Evolutionary conservation across 2,329 filamentous ascomycete genomes (phyloP), one percentile per base, ranked within the genome.

Genomic region (Neonectria faginata): DNA sequence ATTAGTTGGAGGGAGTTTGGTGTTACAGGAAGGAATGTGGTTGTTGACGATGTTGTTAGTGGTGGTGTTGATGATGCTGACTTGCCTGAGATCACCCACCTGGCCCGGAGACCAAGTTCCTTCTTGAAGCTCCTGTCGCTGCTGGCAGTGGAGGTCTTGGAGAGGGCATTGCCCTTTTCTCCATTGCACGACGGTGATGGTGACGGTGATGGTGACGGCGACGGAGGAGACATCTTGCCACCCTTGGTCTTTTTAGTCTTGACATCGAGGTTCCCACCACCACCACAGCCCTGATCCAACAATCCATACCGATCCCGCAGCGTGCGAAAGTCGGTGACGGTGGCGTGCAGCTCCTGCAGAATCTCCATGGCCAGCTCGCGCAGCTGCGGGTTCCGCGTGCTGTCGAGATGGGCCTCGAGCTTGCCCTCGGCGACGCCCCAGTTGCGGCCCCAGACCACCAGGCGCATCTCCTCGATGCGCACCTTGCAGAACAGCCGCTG

Each of bases 401-500:
- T 74, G 60, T 76, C 73, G 9, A 83, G 75, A 61, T 82, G 80
- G 36, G 77, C 78, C 70, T 84, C 82, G 1, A 84, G 73, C 54
- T 67, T 75, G 5, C 82, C 82, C 73, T 84, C 82, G 10, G 79
- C 76, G 36, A 84, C 81, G 25, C 82, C 82, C 82, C 82, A 84
- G 67, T 83, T 80, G 33, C 82, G 73, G 18, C 82, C 82, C 82
- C 82, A 84, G 62, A 83, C 80, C 31, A 81, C 71, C 39, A 84
- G 76, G 4, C 82, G 77, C 80, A 82, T 83, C 77, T 84, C 82
- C 74, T 84, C 82, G 69, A 84, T 84, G 55, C 81, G 79, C 59
- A 84, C 80, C 69, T 84, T 84, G 75, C 82, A 83, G 47, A 82
- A 73, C 33, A 84, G 73, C 42, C 79, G 77, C 70, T 82, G 79